phyloP scores from a whole-genome alignment of 176 grass and related monocot genomes.

The Carex pumila region DNA sequence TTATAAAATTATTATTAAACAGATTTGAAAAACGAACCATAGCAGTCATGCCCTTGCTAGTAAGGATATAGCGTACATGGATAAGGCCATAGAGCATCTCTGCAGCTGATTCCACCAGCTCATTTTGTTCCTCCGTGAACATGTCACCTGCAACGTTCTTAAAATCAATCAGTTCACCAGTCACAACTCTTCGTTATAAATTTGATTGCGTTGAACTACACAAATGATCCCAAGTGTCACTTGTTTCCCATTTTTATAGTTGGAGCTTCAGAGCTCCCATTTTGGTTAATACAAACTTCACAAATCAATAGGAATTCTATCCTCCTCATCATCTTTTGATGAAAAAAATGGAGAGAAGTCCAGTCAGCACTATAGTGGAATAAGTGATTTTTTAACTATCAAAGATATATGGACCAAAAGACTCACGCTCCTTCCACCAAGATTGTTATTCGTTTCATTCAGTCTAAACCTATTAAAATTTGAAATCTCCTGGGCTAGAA shows the following conservation, averaged over 20 bases:
- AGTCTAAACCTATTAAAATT: not conserved
- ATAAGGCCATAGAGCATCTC: constrained; percentile 98
- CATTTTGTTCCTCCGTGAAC: constrained; percentile 93
- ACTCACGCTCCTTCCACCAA: not conserved
- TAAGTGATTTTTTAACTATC: not conserved
- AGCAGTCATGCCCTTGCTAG: constrained; percentile 91
- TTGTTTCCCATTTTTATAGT: constrained; percentile 8
- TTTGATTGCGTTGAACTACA: not conserved
- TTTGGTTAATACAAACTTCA: not conserved
- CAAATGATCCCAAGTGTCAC: not conserved
- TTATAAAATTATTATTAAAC: constrained; percentile 1
- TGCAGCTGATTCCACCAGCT: constrained; percentile 89
- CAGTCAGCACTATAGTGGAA: not conserved
- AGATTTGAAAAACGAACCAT: constrained; percentile 53
- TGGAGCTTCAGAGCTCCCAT: not conserved
- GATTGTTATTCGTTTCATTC: not conserved
- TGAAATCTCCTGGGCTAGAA: not conserved
- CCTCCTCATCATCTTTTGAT: constrained; percentile 12
- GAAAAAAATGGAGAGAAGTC: constrained; percentile 12
- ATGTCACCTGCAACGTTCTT: constrained; percentile 53
- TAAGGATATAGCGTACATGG: constrained; percentile 85
- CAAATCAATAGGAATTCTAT: not conserved
- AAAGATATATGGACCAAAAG: constrained; percentile 8
- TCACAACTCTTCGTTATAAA: not conserved
- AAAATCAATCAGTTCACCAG: constrained; percentile 5